Evolutionary conservation across 805 yeast species (phyloP).

Genomic region (Ogataea methylovora): DNA sequence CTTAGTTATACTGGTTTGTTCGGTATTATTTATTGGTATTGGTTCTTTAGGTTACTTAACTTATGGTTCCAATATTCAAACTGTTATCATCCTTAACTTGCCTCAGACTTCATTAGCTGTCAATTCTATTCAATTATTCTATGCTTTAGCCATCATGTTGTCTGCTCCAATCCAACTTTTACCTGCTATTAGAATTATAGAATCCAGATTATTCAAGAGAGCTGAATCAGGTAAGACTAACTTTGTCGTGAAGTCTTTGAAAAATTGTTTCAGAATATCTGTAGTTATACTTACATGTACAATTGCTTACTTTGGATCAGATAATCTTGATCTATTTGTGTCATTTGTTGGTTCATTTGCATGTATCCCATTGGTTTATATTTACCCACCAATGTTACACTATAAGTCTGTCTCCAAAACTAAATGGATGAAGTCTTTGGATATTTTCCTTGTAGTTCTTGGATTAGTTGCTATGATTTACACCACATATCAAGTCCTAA

Average conservation of each 20-base stretch:
- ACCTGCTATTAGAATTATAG: conserved; percentile 72
- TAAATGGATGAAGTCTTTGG: conserved; percentile 32
- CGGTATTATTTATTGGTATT: conserved; percentile 50
- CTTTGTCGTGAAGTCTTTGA: conserved; percentile 51
- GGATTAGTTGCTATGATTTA: conserved; percentile 61
- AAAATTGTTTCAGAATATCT: conserved; percentile 48
- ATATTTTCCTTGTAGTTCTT: conserved; percentile 40
- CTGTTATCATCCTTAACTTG: conserved; percentile 64
- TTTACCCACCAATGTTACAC: conserved; percentile 79
- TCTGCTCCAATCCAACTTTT: conserved; percentile 78
- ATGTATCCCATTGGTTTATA: conserved; percentile 77
- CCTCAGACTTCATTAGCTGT: conserved; percentile 62
- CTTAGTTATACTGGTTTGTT: conserved; percentile 55
- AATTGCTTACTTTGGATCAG: conserved; percentile 62
- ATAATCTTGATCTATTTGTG: conserved; percentile 64
- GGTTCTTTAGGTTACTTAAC: conserved; percentile 67
- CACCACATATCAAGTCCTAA: conserved; percentile 55
- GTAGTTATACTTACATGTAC: conserved; percentile 48
- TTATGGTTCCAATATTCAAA: conserved; percentile 55
- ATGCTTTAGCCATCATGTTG: conserved; percentile 65
- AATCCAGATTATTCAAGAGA: conserved; percentile 49
- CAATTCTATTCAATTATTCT: conserved; percentile 59
- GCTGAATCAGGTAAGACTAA: conserved; percentile 49
- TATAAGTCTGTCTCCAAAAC: conserved; percentile 40
- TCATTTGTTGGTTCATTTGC: conserved; percentile 81